Conservation (phyloP, 257 asterid genomes). For the Cruciata laevipes region DNA sequence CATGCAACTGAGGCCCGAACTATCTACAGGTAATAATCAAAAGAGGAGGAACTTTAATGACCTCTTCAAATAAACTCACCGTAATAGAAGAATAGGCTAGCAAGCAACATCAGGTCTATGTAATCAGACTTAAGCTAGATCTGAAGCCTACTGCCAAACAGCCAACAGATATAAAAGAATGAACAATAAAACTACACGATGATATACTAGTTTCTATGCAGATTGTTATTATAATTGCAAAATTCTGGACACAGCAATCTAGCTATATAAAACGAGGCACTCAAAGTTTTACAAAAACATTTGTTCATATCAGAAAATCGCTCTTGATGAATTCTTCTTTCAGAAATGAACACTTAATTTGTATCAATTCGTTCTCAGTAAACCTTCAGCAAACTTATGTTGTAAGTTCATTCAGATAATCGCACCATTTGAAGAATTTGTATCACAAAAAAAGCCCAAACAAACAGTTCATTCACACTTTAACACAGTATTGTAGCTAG, state of each 20-base stretch:
- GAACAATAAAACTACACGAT: conserved; percentile 1
- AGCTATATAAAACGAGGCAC: background rate
- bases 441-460: background rate
- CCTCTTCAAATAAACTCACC: background rate
- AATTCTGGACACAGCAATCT: background rate
- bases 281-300: background rate
- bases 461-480: background rate
- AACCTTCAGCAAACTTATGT: background rate
- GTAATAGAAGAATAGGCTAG: background rate
- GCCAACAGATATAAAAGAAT: conserved; percentile 1
- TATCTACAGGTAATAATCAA: conserved; percentile 21
- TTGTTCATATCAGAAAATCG: background rate
- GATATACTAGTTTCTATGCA: background rate
- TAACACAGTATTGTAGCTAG: background rate
- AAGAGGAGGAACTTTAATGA: background rate
- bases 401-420: background rate
- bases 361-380: background rate
- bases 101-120: background rate
- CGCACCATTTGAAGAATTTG: background rate
- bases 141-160: conserved; percentile 7
- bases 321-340: background rate
- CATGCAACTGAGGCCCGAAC: conserved; percentile 19
- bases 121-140: background rate
- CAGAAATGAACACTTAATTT: background rate
- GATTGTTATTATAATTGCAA: too few species aligned